Evolutionary conservation across 1,284 basidiomycete genomes (phyloP).

Genomic region (Pascua guehoae): DNA sequence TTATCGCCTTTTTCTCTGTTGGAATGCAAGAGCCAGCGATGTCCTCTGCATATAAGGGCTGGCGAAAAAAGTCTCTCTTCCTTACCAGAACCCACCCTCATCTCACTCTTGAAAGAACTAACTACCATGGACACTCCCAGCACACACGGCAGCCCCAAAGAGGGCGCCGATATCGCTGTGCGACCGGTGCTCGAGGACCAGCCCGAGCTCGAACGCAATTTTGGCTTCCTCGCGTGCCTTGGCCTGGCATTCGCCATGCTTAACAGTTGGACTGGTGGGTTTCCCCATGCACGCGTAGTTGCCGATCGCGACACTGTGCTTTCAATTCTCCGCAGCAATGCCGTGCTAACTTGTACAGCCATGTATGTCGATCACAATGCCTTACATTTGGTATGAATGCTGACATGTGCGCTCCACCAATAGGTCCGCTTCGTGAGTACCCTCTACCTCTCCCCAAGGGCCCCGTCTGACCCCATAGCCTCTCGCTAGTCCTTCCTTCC

Average conservation of each 20-base stretch:
- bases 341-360: not conserved
- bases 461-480: not conserved
- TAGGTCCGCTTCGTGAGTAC: not conserved
- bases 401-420: not conserved
- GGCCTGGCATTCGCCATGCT: conserved; percentile 23
- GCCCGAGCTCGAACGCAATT: conserved; percentile 20
- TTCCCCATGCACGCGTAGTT: not conserved
- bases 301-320: not conserved
- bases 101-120: too few species aligned
- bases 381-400: too few species aligned
- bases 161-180: too few species aligned
- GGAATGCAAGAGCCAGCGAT: too few species aligned
- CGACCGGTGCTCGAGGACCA: too few species aligned
- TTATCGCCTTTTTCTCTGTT: too few species aligned
- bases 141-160: too few species aligned
- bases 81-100: too few species aligned
- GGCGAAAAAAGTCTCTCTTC: too few species aligned
- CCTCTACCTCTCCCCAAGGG: too few species aligned
- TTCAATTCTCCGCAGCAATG: not conserved
- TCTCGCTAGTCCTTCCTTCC: conserved; percentile 27
- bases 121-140: too few species aligned
- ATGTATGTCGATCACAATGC: not conserved
- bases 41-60: too few species aligned
- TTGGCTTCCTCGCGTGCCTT: conserved; percentile 16
- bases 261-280: conserved; percentile 21